These are phyloP conservation scores for Cryptosporidium sp. DNA, from an alignment of 169 alveolate species.

Conservation along the genomic window DNA sequence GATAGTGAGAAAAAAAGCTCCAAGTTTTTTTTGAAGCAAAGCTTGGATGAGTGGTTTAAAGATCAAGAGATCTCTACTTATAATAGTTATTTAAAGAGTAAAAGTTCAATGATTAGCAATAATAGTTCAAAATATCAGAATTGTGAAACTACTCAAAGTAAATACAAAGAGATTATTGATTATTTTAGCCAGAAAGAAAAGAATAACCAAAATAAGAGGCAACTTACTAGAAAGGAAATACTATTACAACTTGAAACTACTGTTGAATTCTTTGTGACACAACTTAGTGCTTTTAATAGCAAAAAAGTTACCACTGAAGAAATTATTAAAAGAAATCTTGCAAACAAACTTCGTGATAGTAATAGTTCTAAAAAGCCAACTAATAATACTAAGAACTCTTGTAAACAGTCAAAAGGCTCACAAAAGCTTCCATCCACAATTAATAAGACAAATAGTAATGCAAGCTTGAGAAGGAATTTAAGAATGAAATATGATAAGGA, in stretches of 20 bases:
- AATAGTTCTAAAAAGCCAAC: neutral
- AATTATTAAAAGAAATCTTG: conserved; percentile 33
- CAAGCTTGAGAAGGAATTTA: neutral
- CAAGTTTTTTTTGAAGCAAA: conserved; percentile 30
- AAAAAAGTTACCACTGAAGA: conserved; percentile 50
- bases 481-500: conserved; percentile 37
- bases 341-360: neutral
- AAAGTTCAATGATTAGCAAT: neutral
- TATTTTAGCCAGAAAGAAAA: conserved; percentile 7
- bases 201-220: neutral
- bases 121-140: neutral
- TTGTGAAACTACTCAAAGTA: neutral
- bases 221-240: conserved; percentile 35
- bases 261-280: conserved; percentile 46
- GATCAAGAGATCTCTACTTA: conserved; percentile 1
- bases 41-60: conserved; percentile 62
- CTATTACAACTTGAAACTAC: conserved; percentile 47
- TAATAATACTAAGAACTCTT: neutral
- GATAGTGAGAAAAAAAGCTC: neutral
- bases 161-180: conserved; percentile 34
- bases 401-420: neutral
- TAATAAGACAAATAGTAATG: conserved; percentile 4
- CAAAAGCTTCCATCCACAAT: neutral
- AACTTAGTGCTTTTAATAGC: conserved; percentile 56
- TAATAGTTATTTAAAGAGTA: conserved; percentile 2